phyloP scores from a whole-genome alignment of 768 basidiomycete genomes.

The Tylopilus subfusipes region DNA sequence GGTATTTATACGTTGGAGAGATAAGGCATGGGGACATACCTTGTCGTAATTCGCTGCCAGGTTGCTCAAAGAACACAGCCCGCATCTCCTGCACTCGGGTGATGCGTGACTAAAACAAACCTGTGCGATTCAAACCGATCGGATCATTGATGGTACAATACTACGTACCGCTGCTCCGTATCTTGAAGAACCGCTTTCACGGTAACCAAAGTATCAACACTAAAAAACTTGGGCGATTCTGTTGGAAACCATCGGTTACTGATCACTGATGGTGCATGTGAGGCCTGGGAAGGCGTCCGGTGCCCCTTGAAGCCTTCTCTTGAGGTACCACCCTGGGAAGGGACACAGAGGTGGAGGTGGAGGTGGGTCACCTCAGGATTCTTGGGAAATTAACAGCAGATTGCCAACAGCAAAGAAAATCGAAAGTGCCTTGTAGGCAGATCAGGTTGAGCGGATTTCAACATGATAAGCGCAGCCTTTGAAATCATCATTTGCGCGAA shows the following conservation, averaged over 20 bases:
- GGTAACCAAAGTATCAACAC: not conserved
- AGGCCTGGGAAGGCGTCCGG: not conserved
- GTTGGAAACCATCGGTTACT: too few species aligned
- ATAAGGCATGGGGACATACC: not conserved
- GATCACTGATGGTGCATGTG: not conserved
- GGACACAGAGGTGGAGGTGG: too few species aligned
- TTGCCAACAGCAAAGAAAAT: too few species aligned
- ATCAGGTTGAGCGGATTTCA: not conserved
- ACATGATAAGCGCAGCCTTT: not conserved
- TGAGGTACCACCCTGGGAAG: too few species aligned
- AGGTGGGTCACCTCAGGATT: not conserved
- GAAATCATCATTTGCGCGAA: not conserved
- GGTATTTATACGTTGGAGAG: not conserved
- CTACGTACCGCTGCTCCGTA: not conserved
- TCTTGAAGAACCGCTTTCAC: not conserved
- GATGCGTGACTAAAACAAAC: not conserved
- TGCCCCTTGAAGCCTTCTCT: not conserved
- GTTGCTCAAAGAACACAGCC: not conserved
- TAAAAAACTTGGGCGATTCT: not conserved
- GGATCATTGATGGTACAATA: not conserved
- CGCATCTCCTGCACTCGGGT: not conserved
- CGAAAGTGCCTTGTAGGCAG: too few species aligned
- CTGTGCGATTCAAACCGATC: not conserved
- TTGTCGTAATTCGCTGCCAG: not conserved
- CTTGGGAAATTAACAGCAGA: too few species aligned